Percentiles rank a stretch among this genome's conserved stretches.
phyloP scores from a whole-genome alignment of 768 basidiomycete genomes.

The Hysterangium stoloniferum region DNA sequence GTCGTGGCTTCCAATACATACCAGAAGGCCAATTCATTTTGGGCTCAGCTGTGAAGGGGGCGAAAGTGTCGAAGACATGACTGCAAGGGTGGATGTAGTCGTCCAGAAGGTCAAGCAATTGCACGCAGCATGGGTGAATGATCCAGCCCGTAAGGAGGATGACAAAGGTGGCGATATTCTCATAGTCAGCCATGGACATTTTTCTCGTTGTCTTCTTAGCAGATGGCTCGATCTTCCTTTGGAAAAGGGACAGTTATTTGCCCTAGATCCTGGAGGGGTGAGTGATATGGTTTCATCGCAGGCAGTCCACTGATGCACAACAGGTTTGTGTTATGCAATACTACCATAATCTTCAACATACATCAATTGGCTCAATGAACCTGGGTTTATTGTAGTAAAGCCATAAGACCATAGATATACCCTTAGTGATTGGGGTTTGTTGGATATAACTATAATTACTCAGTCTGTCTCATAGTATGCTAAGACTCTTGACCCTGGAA shows the following conservation, averaged over 20 bases:
- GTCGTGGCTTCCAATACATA: no score
- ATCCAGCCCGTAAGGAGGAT: conserved; percentile 10
- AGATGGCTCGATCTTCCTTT: conserved; percentile 4
- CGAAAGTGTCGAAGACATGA: conserved; percentile 35
- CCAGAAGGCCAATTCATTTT: conserved; percentile 10
- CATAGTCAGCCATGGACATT: conserved; percentile 12
- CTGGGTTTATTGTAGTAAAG: conserved; percentile 3
- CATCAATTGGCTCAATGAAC: conserved; percentile 4
- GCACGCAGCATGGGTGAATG: conserved; percentile 8
- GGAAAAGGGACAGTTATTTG: background rate
- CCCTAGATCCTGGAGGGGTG: conserved; percentile 8
- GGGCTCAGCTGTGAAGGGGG: conserved; percentile 31
- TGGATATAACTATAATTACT: background rate
- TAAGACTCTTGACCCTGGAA: no score
- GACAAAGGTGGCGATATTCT: conserved; percentile 12
- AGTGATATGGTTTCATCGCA: background rate
- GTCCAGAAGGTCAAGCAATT: conserved; percentile 10
- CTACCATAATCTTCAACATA: background rate
- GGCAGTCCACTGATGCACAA: background rate
- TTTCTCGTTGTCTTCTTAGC: conserved; percentile 4
- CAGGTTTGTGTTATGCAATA: conserved; percentile 9
- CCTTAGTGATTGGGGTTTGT: no score
- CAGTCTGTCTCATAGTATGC: background rate
- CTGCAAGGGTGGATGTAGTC: conserved; percentile 32
- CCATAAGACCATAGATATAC: no score